phyloP scores from a whole-genome alignment of 2,329 filamentous ascomycete species.

The Nemania sp. region DNA sequence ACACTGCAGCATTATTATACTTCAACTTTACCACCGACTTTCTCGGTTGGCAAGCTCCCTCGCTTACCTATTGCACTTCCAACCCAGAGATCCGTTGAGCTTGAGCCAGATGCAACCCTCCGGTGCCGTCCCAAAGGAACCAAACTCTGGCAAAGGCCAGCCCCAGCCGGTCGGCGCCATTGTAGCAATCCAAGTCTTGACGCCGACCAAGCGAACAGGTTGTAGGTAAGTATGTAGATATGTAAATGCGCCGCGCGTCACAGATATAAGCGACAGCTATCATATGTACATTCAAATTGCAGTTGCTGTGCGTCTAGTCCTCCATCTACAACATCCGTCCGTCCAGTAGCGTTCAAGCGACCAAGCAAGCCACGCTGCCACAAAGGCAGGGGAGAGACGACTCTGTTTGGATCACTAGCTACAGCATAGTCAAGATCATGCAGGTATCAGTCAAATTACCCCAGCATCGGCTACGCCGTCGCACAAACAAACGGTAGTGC shows the following conservation, averaged over 20 bases:
- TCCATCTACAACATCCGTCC: background rate
- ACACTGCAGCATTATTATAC: conserved; percentile 8
- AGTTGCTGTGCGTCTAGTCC: conserved; percentile 1
- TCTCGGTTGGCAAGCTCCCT: too few species aligned
- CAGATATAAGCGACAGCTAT: too few species aligned
- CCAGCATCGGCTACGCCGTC: background rate
- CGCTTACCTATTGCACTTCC: too few species aligned
- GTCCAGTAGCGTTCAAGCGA: background rate
- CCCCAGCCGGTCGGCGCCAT: background rate
- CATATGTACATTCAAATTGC: too few species aligned
- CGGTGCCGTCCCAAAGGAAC: too few species aligned
- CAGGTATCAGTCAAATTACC: background rate
- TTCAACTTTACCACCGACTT: background rate
- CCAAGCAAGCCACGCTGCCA: conserved; percentile 13
- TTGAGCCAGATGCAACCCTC: conserved; percentile 6
- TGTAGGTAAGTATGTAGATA: background rate
- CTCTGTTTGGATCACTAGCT: conserved; percentile 12
- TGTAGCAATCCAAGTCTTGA: background rate
- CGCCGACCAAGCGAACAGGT: background rate
- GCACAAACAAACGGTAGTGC: too few species aligned
- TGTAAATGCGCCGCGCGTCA: too few species aligned
- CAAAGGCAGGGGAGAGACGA: conserved; percentile 1
- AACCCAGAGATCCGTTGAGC: background rate
- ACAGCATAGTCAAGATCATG: background rate
- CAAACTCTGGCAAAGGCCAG: background rate